Conservation (phyloP, 352 stramenopile species). For the Phytophthora gonapodyides region DNA sequence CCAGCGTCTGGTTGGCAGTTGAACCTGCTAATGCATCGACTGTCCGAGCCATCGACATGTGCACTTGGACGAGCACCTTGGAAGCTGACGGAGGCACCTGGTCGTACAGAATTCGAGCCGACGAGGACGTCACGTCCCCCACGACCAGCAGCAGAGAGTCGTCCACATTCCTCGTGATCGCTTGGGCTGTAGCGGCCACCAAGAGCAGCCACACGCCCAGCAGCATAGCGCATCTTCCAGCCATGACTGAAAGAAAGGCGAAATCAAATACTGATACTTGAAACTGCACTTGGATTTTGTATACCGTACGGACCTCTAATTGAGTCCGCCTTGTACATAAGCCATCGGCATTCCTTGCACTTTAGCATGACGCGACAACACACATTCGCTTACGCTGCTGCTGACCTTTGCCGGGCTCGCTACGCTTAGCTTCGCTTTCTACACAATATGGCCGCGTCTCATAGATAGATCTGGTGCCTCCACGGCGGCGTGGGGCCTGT, state of each 20-base stretch:
- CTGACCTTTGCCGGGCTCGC: slow-evolving; percentile 8
- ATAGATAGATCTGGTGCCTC: slow-evolving; percentile 41
- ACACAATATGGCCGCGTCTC: slow-evolving; percentile 42
- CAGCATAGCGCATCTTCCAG: slow-evolving; percentile 8
- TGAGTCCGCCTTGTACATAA: neutral
- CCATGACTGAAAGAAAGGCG: slow-evolving; percentile 1
- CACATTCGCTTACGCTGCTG: slow-evolving; percentile 28
- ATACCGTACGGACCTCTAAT: slow-evolving; percentile 5
- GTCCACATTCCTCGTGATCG: slow-evolving; percentile 13
- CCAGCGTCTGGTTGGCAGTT: slow-evolving; percentile 6
- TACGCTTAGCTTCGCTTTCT: slow-evolving; percentile 31
- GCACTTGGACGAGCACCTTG: slow-evolving; percentile 26
- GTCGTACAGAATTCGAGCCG: slow-evolving; percentile 59
- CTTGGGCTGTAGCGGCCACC: neutral
- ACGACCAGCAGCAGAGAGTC: slow-evolving; percentile 53
- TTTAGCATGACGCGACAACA: slow-evolving; percentile 28
- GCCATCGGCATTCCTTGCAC: slow-evolving; percentile 14
- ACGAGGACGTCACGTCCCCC: slow-evolving; percentile 49
- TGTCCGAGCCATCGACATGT: slow-evolving; percentile 14
- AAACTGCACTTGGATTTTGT: slow-evolving; percentile 4
- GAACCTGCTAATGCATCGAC: slow-evolving; percentile 7
- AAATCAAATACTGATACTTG: neutral
- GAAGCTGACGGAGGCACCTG: slow-evolving; percentile 10
- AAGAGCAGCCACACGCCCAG: slow-evolving; percentile 18
- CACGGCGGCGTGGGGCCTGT: slow-evolving; percentile 10